phyloP scores from a whole-genome alignment of 257 asterid species.

The Coffea eugenioides region DNA sequence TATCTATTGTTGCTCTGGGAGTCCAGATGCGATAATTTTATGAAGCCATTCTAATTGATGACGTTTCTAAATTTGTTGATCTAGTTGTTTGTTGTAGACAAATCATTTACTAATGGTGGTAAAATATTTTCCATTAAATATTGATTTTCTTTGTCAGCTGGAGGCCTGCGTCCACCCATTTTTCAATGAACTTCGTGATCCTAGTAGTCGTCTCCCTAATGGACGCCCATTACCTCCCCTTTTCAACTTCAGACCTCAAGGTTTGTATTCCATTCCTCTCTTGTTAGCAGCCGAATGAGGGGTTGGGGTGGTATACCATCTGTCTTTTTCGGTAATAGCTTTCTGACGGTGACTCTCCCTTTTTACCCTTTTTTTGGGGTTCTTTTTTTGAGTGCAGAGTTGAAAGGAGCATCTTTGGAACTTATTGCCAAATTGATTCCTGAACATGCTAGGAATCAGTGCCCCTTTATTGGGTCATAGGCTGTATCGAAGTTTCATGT shows the following conservation, averaged over 20 bases:
- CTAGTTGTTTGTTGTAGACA: background rate
- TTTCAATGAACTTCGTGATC: conserved; percentile 67
- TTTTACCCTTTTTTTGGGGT: no score
- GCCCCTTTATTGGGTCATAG: conserved; percentile 37
- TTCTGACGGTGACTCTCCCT: background rate
- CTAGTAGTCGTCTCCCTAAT: conserved; percentile 61
- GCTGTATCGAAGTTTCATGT: conserved; percentile 19
- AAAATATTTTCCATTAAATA: conserved; percentile 2
- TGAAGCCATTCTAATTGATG: background rate
- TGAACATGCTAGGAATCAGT: conserved; percentile 73
- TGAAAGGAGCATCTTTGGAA: conserved; percentile 67
- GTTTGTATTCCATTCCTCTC: conserved; percentile 21
- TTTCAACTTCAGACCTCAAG: conserved; percentile 73
- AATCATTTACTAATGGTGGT: conserved; percentile 1
- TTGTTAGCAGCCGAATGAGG: background rate
- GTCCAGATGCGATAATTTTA: no score
- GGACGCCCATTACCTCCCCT: conserved; percentile 74
- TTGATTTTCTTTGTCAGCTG: conserved; percentile 37
- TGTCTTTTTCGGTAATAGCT: background rate
- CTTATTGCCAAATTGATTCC: conserved; percentile 64
- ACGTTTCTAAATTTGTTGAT: background rate
- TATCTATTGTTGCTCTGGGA: background rate
- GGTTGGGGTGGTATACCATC: background rate
- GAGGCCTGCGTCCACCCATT: conserved; percentile 72
- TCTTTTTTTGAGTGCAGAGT: conserved; percentile 36